A percentile compares a stretch with the other conserved stretches of the same genome.
Conservation (phyloP, 2,329 filamentous ascomycete species). For the Aspergillus calidoustus region DNA sequence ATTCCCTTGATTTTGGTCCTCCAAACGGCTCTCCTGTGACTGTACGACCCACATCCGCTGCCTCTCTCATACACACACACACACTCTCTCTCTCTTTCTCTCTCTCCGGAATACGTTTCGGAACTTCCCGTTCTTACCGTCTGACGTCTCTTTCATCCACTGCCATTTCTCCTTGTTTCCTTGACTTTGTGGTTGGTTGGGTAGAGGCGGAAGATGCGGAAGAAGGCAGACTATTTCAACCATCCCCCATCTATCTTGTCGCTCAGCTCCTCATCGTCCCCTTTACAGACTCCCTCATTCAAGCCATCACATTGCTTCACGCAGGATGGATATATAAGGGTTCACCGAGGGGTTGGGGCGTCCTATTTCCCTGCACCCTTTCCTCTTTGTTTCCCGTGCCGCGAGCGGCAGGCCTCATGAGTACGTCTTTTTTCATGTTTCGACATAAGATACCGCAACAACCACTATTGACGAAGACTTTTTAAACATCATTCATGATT, state of each 20-base stretch:
- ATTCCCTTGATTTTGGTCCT: slow-evolving; percentile 26
- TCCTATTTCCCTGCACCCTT: slow-evolving; percentile 15
- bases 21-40: slow-evolving; percentile 28
- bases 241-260: slow-evolving; percentile 8
- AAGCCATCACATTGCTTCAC: slow-evolving; percentile 20
- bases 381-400: slow-evolving; percentile 23
- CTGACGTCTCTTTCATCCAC: slow-evolving; percentile 23
- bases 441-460: slow-evolving; percentile 44
- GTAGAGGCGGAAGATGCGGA: slow-evolving; percentile 18
- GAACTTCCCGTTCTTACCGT: slow-evolving; percentile 27
- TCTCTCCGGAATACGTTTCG: slow-evolving; percentile 12
- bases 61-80: not conserved
- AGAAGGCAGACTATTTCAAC: slow-evolving; percentile 6
- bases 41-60: slow-evolving; percentile 24
- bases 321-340: slow-evolving; percentile 20
- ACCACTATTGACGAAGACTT: slow-evolving; percentile 39
- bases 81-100: slow-evolving; percentile 13
- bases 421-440: slow-evolving; percentile 38
- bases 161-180: slow-evolving; percentile 20
- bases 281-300: slow-evolving; percentile 7
- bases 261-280: slow-evolving; percentile 5
- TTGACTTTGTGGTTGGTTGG: slow-evolving; percentile 20
- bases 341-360: slow-evolving; percentile 21
- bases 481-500: slow-evolving; percentile 13
- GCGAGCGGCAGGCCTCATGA: slow-evolving; percentile 30